These are phyloP conservation scores for Arthrobotrys musiformis DNA, from an alignment of 2,329 filamentous ascomycete genomes.

Conservation along the genomic window DNA sequence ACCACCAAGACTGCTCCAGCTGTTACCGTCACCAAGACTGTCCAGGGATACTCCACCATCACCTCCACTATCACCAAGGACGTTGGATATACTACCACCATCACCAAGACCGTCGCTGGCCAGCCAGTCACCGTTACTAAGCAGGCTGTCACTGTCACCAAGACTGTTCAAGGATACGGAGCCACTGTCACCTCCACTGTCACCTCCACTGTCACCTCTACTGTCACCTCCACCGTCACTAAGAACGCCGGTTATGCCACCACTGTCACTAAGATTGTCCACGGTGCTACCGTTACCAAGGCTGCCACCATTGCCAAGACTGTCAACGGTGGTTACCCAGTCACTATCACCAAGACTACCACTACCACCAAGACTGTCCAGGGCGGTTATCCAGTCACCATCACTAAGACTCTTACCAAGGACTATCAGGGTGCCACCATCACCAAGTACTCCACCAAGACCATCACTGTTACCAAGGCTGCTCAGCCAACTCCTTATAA, in stretches of 20 bases:
- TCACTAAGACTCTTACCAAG: background rate
- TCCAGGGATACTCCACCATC: no score
- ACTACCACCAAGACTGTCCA: constrained; percentile 10
- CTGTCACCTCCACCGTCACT: constrained; percentile 14
- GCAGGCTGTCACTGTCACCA: no score
- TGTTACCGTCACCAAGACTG: no score
- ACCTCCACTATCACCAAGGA: no score
- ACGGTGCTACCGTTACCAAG: background rate
- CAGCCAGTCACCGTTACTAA: no score
- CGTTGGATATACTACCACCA: no score
- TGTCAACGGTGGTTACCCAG: background rate
- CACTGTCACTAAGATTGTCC: background rate
- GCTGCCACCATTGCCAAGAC: background rate
- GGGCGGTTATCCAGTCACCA: no score
- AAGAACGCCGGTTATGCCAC: no score
- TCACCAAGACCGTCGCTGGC: no score
- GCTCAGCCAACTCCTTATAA: background rate
- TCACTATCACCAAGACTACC: background rate
- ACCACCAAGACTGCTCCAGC: no score
- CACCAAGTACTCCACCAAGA: constrained; percentile 1
- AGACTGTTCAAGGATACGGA: background rate
- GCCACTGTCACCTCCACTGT: no score
- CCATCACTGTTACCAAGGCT: constrained; percentile 5
- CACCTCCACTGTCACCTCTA: no score
- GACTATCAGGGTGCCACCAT: background rate